Conservation (phyloP, 2,329 filamentous ascomycete genomes). For the Xylariales sp. region DNA sequence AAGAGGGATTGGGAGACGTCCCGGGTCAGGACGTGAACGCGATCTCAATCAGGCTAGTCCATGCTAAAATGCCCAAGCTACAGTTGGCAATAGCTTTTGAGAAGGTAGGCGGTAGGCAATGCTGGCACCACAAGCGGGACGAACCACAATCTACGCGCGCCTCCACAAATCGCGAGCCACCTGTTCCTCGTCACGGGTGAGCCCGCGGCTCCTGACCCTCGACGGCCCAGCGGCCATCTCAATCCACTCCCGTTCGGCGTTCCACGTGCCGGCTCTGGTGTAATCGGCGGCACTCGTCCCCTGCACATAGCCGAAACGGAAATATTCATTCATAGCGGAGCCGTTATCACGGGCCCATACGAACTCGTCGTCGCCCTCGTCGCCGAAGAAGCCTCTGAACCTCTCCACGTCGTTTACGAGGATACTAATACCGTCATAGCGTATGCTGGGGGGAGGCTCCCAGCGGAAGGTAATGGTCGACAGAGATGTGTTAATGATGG, state of each 20-base stretch:
- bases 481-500: slow-evolving; percentile 60
- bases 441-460: slow-evolving; percentile 58
- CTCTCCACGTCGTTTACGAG: slow-evolving; percentile 89
- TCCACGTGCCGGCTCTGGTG: slow-evolving; percentile 80
- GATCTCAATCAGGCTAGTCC: not conserved
- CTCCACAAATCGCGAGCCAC: slow-evolving; percentile 29
- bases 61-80: not conserved
- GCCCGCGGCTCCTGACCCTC: slow-evolving; percentile 51
- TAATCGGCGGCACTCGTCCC: slow-evolving; percentile 76
- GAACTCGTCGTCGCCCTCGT: slow-evolving; percentile 63
- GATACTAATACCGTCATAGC: slow-evolving; percentile 81
- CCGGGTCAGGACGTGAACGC: no score
- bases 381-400: slow-evolving; percentile 76
- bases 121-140: not conserved
- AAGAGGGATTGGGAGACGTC: no score
- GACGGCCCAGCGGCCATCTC: slow-evolving; percentile 73
- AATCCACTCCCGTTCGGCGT: slow-evolving; percentile 71
- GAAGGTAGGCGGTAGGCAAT: not conserved
- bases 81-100: not conserved
- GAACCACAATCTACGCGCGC: not conserved
- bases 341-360: slow-evolving; percentile 67
- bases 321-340: slow-evolving; percentile 71
- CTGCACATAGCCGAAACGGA: slow-evolving; percentile 79
- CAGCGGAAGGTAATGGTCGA: slow-evolving; percentile 75
- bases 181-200: slow-evolving; percentile 33